Evolutionary conservation across 768 basidiomycete genomes (phyloP), one percentile per base, ranked within the genome.

Genomic region (Lactarius trivialis): DNA sequence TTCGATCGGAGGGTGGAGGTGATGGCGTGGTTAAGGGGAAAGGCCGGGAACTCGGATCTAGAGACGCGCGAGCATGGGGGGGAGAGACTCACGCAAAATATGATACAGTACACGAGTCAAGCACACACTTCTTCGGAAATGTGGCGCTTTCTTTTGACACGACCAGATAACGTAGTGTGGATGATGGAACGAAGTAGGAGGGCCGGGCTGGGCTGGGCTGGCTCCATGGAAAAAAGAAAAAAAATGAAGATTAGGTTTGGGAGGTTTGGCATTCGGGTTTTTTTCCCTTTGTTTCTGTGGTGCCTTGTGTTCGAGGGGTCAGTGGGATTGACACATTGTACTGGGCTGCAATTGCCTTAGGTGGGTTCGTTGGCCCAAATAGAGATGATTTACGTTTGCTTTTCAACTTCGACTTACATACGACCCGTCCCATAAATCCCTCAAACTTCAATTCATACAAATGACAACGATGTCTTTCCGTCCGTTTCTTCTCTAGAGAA

Each of bases 141-240:
- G 61, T 62, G 61, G 39, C 39, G 50, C 45, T 41, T 32, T 34
- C 30, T 43, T n/a, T n/a, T n/a, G n/a, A n/a, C 49, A 48, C 43
- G 50, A 58, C 56, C 43, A 28, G 32, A 39, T 41, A 17, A 32
- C 19, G 6, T 34, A 34, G 11, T 11, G 7, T 19, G 36, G 50
- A 21, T 21, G 45, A 48, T n/a, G 21, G 12, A 24, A 24, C 45
- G 45, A 24, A 24, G 45, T 24, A 45, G n/a, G 43, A 24, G 21
- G 45, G 24, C n/a, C n/a, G n/a, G n/a, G n/a, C n/a, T n/a, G n/a
- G n/a, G n/a, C n/a, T n/a, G n/a, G n/a, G n/a, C n/a, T n/a, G n/a
- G n/a, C 45, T 24, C 36, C 37, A 30, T 28, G 9, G 30, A 49
- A 17, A 45, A 41, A 32, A 17, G n/a, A n/a, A n/a, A n/a, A n/a